phyloP scores from a whole-genome alignment of 768 basidiomycete species.

The Termitomyces sp. region DNA sequence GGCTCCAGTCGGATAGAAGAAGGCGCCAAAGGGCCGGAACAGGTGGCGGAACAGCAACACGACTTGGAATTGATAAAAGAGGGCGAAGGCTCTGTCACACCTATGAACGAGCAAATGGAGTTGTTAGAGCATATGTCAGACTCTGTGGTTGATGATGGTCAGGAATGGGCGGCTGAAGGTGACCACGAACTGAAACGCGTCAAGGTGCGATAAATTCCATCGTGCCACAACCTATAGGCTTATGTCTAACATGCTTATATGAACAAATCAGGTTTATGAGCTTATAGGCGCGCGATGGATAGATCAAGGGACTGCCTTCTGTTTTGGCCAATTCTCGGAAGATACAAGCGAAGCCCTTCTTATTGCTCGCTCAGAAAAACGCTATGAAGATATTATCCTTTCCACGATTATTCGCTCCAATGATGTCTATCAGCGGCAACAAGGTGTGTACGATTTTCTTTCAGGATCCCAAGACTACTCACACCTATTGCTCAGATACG shows the following conservation, averaged over 20 bases:
- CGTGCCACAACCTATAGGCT: not conserved
- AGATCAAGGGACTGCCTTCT: constrained; percentile 96
- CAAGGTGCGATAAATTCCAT: constrained; percentile 44
- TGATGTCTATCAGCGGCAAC: constrained; percentile 85
- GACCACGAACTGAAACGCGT: constrained; percentile 83
- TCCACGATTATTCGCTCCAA: constrained; percentile 77
- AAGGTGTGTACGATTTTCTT: constrained; percentile 39
- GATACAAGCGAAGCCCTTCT: constrained; percentile 75
- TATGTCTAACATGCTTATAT: constrained; percentile 5
- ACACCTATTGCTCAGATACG: constrained; percentile 58
- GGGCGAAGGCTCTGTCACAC: constrained; percentile 28
- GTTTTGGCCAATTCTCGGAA: constrained; percentile 83
- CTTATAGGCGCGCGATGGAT: constrained; percentile 89
- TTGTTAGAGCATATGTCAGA: constrained; percentile 42
- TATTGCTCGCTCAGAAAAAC: constrained; percentile 78
- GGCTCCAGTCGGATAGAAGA: not conserved
- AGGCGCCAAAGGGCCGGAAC: constrained; percentile 17
- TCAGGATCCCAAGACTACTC: constrained; percentile 1
- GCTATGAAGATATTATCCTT: constrained; percentile 69
- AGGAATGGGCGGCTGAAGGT: constrained; percentile 59
- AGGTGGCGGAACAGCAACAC: constrained; percentile 9
- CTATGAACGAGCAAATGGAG: constrained; percentile 40
- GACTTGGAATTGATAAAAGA: constrained; percentile 29
- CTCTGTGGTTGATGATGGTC: constrained; percentile 46
- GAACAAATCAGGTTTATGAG: constrained; percentile 76